Evolutionary conservation across 1,284 basidiomycete genomes (phyloP), one percentile per base, ranked within the genome.

Genomic region (Puccinia brachypodii): DNA sequence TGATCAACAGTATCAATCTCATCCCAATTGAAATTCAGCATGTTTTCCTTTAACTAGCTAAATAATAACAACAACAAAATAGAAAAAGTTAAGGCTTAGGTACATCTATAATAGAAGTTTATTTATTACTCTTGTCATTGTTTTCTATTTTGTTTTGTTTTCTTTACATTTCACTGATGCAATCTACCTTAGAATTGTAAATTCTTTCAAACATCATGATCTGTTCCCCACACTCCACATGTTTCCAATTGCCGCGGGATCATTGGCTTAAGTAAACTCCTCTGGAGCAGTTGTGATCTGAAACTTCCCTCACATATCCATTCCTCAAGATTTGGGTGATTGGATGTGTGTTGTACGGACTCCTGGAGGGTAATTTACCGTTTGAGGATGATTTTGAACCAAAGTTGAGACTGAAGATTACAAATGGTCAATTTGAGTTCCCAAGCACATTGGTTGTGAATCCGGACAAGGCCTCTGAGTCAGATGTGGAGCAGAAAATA

Each of bases 311-410:
- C 87, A 89, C 7, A 86, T 90, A 84, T 90, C 92, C n/a, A 36
- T n/a, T 86, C 84, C 44, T 86, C 84, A 95, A 98, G 84, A 91
- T 97, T 44, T 98, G 95, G 95, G 95, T 95, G 0, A 87, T 96
- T 1, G 95, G 95, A 0, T 91, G 95, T 75, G 90, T 96, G 84
- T 90, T 97, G 0, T 94, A 94, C 85, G 91, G 92, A 3, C 40
- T 97, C 2, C 89, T 97, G 40, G 92, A 91, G 0, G 94, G 94
- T 1, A 88, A 89, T 40, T 88, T 97, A 3, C 95, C 95, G 0
- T 97, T 97, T 86, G 88, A 86, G 40, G 95, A 98, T 86, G 88
- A 92, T 0, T 98, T 94, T 85, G 95, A 97, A 86, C 94, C 94
- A 0, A 88, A 95, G 68, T 87, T 97, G 83, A 92, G 94, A 83